These are phyloP conservation scores for Tuber brumale DNA, from an alignment of 495 filamentous ascomycete species.

Conservation along the genomic window DNA sequence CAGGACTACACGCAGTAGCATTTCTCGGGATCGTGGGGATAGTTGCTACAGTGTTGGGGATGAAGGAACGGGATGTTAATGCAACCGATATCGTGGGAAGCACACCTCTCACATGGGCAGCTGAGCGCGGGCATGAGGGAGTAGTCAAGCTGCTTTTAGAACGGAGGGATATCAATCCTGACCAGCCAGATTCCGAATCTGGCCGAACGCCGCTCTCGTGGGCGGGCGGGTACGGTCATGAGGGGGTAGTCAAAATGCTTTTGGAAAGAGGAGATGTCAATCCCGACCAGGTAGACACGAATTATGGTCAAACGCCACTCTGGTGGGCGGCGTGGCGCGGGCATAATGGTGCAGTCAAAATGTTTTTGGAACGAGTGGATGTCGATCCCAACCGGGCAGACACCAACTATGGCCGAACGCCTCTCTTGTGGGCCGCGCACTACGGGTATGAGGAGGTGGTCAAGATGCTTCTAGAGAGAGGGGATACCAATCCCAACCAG, in stretches of 20 bases:
- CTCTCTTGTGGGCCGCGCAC: background rate
- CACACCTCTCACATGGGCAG: background rate
- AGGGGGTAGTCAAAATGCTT: no score
- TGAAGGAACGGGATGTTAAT: background rate
- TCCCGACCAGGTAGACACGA: no score
- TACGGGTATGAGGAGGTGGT: background rate
- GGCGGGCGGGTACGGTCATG: background rate
- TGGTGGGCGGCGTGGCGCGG: no score
- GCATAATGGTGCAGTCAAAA: no score
- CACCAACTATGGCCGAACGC: background rate
- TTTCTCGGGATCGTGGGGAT: background rate
- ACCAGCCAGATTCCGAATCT: background rate
- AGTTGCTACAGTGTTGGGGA: background rate
- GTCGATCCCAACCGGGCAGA: background rate
- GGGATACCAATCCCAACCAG: no score
- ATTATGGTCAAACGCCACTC: no score
- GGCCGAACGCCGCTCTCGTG: background rate
- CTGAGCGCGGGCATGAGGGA: background rate
- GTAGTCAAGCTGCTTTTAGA: background rate
- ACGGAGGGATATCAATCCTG: background rate
- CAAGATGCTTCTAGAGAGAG: no score
- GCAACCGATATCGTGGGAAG: background rate
- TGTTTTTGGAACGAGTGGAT: no score
- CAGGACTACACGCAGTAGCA: background rate
- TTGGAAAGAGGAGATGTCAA: no score